These are phyloP conservation scores for Flaveria brownii DNA, from an alignment of 129 eudicot genomes.

Conservation along the genomic window DNA sequence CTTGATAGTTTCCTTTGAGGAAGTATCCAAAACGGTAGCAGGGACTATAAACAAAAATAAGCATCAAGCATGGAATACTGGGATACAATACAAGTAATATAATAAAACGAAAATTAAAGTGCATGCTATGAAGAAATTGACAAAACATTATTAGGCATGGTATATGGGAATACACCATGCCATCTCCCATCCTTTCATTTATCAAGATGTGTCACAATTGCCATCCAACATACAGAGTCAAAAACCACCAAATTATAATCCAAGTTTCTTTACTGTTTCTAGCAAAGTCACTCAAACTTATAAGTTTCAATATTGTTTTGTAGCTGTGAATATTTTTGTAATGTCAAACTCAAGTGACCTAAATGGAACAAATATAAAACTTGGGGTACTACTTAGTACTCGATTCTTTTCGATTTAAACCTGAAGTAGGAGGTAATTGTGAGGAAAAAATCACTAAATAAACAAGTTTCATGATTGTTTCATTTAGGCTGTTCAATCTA, in stretches of 20 bases:
- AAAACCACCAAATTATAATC: slow-evolving; percentile 16
- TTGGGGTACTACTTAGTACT: too few relatives aligned
- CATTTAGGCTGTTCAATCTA: too few relatives aligned
- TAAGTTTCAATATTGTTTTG: too few relatives aligned
- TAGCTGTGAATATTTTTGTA: too few relatives aligned
- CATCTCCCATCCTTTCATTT: slow-evolving; percentile 9
- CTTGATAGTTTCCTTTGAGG: slow-evolving; percentile 55
- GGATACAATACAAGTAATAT: not conserved
- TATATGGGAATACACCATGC: slow-evolving; percentile 16
- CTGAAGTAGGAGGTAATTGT: too few relatives aligned
- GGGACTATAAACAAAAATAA: slow-evolving; percentile 16
- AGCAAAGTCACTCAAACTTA: too few relatives aligned
- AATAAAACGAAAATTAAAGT: slow-evolving; percentile 1
- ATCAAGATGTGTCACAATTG: slow-evolving; percentile 23
- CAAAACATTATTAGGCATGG: slow-evolving; percentile 30
- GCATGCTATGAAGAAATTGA: slow-evolving; percentile 17
- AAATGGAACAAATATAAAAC: too few relatives aligned
- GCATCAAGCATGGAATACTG: not conserved
- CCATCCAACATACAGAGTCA: slow-evolving; percentile 17
- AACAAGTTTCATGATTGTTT: too few relatives aligned
- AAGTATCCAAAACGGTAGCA: slow-evolving; percentile 35
- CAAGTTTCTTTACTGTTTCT: not conserved
- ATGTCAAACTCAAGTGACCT: too few relatives aligned
- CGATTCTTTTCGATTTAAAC: too few relatives aligned
- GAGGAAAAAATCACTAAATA: too few relatives aligned